phyloP scores from a whole-genome alignment of 768 basidiomycete genomes.

The Pleurotus tuoliensis region DNA sequence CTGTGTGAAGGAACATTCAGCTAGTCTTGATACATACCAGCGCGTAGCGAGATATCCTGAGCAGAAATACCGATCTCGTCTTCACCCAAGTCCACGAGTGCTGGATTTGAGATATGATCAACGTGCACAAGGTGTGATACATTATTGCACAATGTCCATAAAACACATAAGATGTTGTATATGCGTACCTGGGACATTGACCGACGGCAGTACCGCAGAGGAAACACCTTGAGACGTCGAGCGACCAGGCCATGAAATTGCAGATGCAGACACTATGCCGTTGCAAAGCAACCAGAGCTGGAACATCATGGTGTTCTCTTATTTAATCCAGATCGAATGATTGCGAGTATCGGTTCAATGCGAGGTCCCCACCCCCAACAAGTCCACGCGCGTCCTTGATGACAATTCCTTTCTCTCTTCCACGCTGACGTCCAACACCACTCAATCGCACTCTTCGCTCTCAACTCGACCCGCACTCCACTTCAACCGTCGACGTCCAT shows the following conservation, averaged over 20 bases:
- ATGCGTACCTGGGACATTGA: slow-evolving; percentile 3
- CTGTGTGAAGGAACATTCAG: slow-evolving; percentile 19
- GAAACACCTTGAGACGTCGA: background rate
- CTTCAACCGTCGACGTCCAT: too few relatives aligned
- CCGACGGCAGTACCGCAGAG: background rate
- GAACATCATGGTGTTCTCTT: too few relatives aligned
- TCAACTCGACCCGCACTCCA: too few relatives aligned
- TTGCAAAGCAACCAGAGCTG: too few relatives aligned
- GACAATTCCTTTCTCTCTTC: too few relatives aligned
- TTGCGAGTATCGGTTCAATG: too few relatives aligned
- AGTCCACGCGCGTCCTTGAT: too few relatives aligned
- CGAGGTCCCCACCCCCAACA: too few relatives aligned
- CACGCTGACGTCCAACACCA: too few relatives aligned
- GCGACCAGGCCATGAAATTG: slow-evolving; percentile 2
- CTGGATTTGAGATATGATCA: slow-evolving; percentile 2
- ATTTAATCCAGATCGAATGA: too few relatives aligned
- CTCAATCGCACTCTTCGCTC: too few relatives aligned
- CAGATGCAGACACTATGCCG: background rate
- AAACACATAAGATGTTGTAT: background rate
- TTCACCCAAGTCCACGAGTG: background rate
- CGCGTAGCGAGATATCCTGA: background rate
- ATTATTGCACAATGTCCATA: background rate
- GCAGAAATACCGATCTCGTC: background rate
- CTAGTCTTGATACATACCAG: background rate
- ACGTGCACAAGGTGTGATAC: background rate